These are phyloP conservation scores for Tephrocybe sp. DNA, from an alignment of 768 basidiomycete species.

Conservation along the genomic window DNA sequence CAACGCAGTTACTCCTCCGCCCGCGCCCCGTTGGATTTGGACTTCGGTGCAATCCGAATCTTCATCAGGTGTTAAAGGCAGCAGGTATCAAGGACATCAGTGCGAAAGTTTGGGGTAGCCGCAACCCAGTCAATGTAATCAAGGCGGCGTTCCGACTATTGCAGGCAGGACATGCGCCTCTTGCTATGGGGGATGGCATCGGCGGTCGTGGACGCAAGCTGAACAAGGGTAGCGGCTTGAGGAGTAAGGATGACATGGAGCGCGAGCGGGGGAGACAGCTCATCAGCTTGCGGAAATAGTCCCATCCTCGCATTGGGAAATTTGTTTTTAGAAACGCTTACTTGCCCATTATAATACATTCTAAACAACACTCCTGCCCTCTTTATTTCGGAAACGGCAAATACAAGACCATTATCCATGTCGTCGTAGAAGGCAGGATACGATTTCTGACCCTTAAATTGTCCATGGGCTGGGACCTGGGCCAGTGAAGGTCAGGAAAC, in stretches of 20 bases:
- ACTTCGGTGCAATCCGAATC: constrained; percentile 80
- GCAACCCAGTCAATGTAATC: constrained; percentile 84
- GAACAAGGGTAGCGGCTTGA: constrained; percentile 76
- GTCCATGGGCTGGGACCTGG: not conserved
- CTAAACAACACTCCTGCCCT: too few relatives aligned
- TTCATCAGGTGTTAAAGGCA: constrained; percentile 89
- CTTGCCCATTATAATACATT: constrained; percentile 7
- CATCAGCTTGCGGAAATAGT: constrained; percentile 59
- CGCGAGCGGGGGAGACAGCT: constrained; percentile 81
- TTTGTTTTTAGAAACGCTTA: constrained; percentile 1
- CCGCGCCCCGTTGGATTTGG: constrained; percentile 91
- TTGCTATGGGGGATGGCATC: constrained; percentile 80
- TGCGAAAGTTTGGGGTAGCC: constrained; percentile 93
- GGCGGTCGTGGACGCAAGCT: constrained; percentile 71
- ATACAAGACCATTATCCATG: too few relatives aligned
- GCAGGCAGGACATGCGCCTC: constrained; percentile 79
- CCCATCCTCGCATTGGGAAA: not conserved
- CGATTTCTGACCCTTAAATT: too few relatives aligned
- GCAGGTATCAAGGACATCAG: constrained; percentile 95
- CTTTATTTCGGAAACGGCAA: too few relatives aligned
- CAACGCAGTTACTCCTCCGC: constrained; percentile 78
- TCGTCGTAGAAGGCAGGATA: too few relatives aligned
- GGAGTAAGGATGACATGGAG: constrained; percentile 70
- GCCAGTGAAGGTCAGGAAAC: not conserved
- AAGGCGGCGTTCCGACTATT: constrained; percentile 83